phyloP scores from a whole-genome alignment of 2,329 filamentous ascomycete genomes.

The Cyanodermella asteris region DNA sequence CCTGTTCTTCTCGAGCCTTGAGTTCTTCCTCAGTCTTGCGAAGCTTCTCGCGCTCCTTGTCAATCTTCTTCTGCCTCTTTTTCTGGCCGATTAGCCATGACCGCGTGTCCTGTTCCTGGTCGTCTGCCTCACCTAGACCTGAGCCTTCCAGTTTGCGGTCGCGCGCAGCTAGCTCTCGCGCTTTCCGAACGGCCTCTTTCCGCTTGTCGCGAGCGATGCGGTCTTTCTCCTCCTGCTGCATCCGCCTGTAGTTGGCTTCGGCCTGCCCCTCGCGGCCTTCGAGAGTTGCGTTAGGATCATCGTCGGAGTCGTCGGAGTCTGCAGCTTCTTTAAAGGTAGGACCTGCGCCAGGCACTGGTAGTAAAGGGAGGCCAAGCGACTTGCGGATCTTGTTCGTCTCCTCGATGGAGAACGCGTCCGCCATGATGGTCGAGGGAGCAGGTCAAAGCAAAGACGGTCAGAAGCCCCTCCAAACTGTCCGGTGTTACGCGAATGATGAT shows the following conservation, averaged over 20 bases:
- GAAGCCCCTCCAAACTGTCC: neutral
- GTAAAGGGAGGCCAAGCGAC: slow-evolving; percentile 71
- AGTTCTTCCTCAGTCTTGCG: slow-evolving; percentile 51
- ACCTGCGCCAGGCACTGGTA: slow-evolving; percentile 56
- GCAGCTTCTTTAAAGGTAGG: slow-evolving; percentile 34
- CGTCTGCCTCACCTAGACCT: slow-evolving; percentile 57
- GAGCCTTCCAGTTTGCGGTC: slow-evolving; percentile 57
- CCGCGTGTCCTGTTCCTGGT: slow-evolving; percentile 51
- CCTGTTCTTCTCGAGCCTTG: slow-evolving; percentile 49
- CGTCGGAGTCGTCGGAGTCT: slow-evolving; percentile 31
- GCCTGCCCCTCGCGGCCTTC: slow-evolving; percentile 36
- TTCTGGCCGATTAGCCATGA: slow-evolving; percentile 77
- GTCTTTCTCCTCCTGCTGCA: slow-evolving; percentile 45
- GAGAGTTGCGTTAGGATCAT: slow-evolving; percentile 59
- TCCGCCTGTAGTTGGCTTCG: slow-evolving; percentile 30
- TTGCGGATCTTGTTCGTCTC: slow-evolving; percentile 84
- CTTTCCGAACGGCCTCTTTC: slow-evolving; percentile 66
- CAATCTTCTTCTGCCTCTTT: slow-evolving; percentile 84
- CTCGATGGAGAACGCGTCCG: slow-evolving; percentile 51
- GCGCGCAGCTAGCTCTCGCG: slow-evolving; percentile 62
- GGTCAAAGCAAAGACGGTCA: neutral
- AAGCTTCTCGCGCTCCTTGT: slow-evolving; percentile 41
- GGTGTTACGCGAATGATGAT: too few relatives aligned
- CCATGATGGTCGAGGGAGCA: slow-evolving; percentile 13
- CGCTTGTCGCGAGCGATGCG: slow-evolving; percentile 62